Evolutionary conservation across 2,329 filamentous ascomycete species (phyloP), one percentile per base, ranked within the genome.

Genomic region (Cucurbitaria berberidis): DNA sequence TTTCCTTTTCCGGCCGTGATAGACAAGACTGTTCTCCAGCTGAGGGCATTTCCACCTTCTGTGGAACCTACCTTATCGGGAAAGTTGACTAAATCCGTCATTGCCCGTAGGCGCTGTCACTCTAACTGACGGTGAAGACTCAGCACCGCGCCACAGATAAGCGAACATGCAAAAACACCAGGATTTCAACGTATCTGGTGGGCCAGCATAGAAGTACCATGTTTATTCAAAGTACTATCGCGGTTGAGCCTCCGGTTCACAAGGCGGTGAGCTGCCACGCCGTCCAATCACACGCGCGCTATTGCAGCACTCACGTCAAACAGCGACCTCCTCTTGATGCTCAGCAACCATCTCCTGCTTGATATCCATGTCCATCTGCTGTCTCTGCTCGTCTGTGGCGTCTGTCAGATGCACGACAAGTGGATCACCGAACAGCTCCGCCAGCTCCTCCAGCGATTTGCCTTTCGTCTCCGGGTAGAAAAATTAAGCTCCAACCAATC

Each of bases 361-460:
- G 44, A 61, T 64, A 13, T 55, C 51, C 44, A 46, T 39, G 50
- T 66, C 63, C 54, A 60, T 54, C 41, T 59, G 22, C 39, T 36
- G 18, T 41, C 56, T 60, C 47, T 67, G 41, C 40, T 64, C 45
- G 10, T 68, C 59, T 1, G 55, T 64, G 5, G 59, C 64, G 51
- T 59, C 57, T 8, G 57, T 65, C 11, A 66, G 40, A 50, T 63
- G 64, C 45, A 68, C 62, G 24, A 62, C 53, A 9, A 64, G 57
- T 1, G 53, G 47, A 24, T 67, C 57, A 8, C 62, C 64, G 53
- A 87, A 86, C 59, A 89, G 84, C 48, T 82, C 78, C 66, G 89
- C 86, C 71, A 89, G 86, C 69, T 89, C 86, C 69, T 89, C 86
- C 26, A 89, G 51, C 24, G 66, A 68, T 34, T 52, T 78, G 46